Conservation (phyloP, 2,329 filamentous ascomycete species). For the Lachnellula arida region DNA sequence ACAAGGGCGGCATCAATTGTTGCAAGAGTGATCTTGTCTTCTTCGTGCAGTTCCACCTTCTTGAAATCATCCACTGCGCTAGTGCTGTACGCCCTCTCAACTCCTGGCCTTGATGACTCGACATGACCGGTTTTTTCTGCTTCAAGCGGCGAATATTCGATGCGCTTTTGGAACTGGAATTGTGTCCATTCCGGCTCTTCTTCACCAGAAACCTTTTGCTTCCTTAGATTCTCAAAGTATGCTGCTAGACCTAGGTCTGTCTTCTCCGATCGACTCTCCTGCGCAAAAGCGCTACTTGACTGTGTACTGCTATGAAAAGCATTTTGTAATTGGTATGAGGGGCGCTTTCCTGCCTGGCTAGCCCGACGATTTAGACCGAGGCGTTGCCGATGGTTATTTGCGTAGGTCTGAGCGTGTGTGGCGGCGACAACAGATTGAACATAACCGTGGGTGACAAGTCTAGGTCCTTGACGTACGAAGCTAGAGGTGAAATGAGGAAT, state of each 20-base stretch:
- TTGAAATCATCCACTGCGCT: conserved; percentile 29
- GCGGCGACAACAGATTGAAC: conserved; percentile 96
- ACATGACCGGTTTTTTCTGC: conserved; percentile 17
- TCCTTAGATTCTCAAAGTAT: conserved; percentile 88
- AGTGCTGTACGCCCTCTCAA: conserved; percentile 26
- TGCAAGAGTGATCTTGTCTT: conserved; percentile 60
- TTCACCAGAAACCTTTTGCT: conserved; percentile 62
- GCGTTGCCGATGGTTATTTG: conserved; percentile 62
- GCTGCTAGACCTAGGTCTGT: conserved; percentile 71
- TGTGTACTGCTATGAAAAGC: conserved; percentile 59
- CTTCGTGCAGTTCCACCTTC: conserved; percentile 34
- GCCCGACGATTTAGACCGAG: conserved; percentile 51
- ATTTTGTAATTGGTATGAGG: conserved; percentile 63
- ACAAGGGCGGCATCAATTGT: conserved; percentile 83
- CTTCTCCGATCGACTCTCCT: conserved; percentile 54
- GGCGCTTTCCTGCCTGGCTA: conserved; percentile 43
- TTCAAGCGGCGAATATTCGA: conserved; percentile 75
- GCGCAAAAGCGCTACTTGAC: conserved; percentile 40
- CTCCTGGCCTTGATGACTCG: conserved; percentile 17
- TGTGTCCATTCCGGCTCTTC: conserved; percentile 83
- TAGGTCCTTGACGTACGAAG: conserved; percentile 97
- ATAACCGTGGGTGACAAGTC: conserved; percentile 96
- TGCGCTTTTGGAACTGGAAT: conserved; percentile 80
- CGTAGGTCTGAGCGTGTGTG: conserved; percentile 76
- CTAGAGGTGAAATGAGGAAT: conserved; percentile 68